Percentiles rank a stretch among this genome's conserved stretches.
These are phyloP conservation scores for Friedmanniomyces simplex DNA, from an alignment of 495 filamentous ascomycete genomes.

Conservation along the genomic window DNA sequence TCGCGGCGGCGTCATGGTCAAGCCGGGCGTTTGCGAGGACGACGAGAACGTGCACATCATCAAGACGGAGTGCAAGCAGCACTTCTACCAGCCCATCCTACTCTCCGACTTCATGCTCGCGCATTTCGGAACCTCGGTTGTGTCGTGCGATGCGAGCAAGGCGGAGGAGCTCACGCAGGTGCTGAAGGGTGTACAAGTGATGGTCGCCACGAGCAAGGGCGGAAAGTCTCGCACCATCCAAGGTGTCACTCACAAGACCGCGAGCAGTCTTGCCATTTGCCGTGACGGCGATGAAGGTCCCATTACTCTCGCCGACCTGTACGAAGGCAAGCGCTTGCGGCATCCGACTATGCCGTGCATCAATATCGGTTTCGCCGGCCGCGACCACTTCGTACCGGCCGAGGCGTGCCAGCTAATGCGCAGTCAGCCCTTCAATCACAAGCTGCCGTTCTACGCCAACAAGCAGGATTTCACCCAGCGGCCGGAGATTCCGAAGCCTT, in stretches of 20 bases:
- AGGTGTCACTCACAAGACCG: not conserved
- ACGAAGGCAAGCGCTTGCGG: not conserved
- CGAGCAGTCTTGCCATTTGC: not conserved
- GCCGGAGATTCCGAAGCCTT: not conserved
- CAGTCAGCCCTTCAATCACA: not conserved
- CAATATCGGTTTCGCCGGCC: not conserved
- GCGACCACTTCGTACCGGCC: not conserved
- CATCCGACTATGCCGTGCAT: not conserved
- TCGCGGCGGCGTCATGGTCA: not conserved
- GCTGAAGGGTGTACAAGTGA: not conserved
- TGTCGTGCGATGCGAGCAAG: not conserved
- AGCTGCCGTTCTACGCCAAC: not conserved
- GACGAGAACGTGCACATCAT: not conserved
- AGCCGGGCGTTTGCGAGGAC: not conserved
- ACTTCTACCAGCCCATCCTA: not conserved
- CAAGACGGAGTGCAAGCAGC: not conserved
- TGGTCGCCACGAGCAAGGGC: not conserved
- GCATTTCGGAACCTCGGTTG: not conserved
- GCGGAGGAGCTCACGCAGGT: not conserved
- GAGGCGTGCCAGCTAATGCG: conserved; percentile 1
- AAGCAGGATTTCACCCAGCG: not conserved
- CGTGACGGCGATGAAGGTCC: not conserved
- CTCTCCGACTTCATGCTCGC: conserved; percentile 5
- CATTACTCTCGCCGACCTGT: not conserved
- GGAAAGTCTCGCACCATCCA: not conserved